phyloP scores from a whole-genome alignment of 306 rosid genomes.

The Myrica gale region DNA sequence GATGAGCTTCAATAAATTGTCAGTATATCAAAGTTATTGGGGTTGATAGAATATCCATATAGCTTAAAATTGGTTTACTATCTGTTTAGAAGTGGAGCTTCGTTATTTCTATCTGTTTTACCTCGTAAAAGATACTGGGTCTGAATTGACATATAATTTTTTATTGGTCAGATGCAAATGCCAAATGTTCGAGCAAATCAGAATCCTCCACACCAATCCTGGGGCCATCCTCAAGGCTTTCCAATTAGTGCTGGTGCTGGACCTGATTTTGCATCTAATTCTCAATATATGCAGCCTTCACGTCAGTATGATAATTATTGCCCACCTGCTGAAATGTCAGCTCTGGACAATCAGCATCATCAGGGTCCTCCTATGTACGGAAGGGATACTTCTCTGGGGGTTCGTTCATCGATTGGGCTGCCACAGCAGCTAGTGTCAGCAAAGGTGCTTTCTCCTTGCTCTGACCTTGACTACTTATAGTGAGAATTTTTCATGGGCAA shows the following conservation, averaged over 20 bases:
- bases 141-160: slow-evolving; percentile 1
- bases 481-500: background rate
- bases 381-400: slow-evolving; percentile 39
- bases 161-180: slow-evolving; percentile 46
- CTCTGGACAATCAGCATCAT: slow-evolving; percentile 40
- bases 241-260: slow-evolving; percentile 34
- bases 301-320: slow-evolving; percentile 50
- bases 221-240: slow-evolving; percentile 63
- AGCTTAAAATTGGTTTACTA: too few species aligned
- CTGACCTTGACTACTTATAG: background rate
- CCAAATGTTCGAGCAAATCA: slow-evolving; percentile 45
- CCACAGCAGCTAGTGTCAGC: slow-evolving; percentile 38
- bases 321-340: slow-evolving; percentile 45
- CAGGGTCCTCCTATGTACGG: slow-evolving; percentile 44
- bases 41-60: too few species aligned
- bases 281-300: slow-evolving; percentile 48
- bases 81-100: background rate
- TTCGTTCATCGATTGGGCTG: slow-evolving; percentile 33
- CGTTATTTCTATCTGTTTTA: background rate
- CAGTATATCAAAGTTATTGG: too few species aligned
- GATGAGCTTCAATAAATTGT: background rate
- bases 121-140: slow-evolving; percentile 12
- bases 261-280: slow-evolving; percentile 52
- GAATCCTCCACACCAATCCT: slow-evolving; percentile 49
- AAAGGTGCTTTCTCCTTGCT: slow-evolving; percentile 39